These are phyloP conservation scores for Alternaria infectoria DNA, from an alignment of 2,329 filamentous ascomycete genomes.

Conservation along the genomic window DNA sequence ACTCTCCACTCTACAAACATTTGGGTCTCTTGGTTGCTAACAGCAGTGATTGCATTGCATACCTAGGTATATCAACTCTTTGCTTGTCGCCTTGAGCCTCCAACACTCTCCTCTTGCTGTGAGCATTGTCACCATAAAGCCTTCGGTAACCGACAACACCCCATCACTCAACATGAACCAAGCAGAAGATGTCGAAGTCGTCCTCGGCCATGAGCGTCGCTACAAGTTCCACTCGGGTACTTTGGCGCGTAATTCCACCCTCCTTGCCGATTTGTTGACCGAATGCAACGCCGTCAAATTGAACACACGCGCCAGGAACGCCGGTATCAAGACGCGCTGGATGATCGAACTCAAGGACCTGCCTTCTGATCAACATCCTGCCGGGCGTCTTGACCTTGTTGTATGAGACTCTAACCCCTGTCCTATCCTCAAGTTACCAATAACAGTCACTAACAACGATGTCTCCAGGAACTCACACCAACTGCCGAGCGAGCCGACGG, in stretches of 20 bases:
- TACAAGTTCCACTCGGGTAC: slow-evolving; percentile 46
- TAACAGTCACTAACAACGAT: slow-evolving; percentile 1
- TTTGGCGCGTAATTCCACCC: slow-evolving; percentile 40
- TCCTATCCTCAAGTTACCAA: neutral
- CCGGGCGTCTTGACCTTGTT: slow-evolving; percentile 33
- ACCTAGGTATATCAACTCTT: neutral
- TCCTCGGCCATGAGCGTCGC: slow-evolving; percentile 35
- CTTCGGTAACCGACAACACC: neutral
- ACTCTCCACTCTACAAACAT: neutral
- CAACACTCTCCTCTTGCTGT: neutral
- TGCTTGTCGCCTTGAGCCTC: neutral
- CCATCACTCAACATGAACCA: slow-evolving; percentile 33
- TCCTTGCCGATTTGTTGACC: slow-evolving; percentile 40
- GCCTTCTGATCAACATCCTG: slow-evolving; percentile 24
- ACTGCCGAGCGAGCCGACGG: slow-evolving; percentile 36
- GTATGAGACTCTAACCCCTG: slow-evolving; percentile 25
- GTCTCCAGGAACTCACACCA: slow-evolving; percentile 41
- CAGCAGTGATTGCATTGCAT: neutral
- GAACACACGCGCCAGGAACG: slow-evolving; percentile 27
- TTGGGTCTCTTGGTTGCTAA: neutral
- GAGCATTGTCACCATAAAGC: neutral
- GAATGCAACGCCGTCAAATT: slow-evolving; percentile 38
- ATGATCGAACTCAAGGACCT: slow-evolving; percentile 41
- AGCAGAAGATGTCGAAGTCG: slow-evolving; percentile 44
- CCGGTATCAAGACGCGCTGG: slow-evolving; percentile 38